phyloP scores from a whole-genome alignment of 1,139 yeast genomes.

The Hanseniaspora sp. region DNA sequence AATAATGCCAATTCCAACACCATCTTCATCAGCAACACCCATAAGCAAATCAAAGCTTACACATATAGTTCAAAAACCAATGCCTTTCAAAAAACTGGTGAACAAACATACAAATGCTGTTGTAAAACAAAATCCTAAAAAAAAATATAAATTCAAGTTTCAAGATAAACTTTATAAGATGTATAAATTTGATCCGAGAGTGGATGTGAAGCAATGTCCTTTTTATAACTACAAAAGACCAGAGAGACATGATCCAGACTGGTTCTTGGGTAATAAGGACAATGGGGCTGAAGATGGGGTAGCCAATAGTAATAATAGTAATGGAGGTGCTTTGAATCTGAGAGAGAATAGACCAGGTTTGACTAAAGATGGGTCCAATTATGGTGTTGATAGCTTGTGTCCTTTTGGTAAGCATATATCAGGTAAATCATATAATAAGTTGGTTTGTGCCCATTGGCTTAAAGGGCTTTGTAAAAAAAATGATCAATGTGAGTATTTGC shows the following conservation, averaged over 20 bases:
- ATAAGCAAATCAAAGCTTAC: neutral
- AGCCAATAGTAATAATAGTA: neutral
- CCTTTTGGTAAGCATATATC: slow-evolving; percentile 74
- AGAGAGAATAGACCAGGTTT: neutral
- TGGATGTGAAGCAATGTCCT: slow-evolving; percentile 10
- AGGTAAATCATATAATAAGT: slow-evolving; percentile 70
- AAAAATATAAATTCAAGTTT: slow-evolving; percentile 15
- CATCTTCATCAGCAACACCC: neutral
- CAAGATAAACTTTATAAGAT: slow-evolving; percentile 12
- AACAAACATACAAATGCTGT: slow-evolving; percentile 1
- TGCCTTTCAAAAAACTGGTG: neutral
- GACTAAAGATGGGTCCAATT: neutral
- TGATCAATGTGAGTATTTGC: slow-evolving; percentile 90
- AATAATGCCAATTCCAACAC: slow-evolving; percentile 1
- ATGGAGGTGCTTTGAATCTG: neutral
- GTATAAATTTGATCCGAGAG: slow-evolving; percentile 15
- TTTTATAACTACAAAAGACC: slow-evolving; percentile 13
- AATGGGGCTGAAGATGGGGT: neutral
- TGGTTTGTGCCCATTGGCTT: slow-evolving; percentile 96
- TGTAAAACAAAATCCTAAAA: neutral
- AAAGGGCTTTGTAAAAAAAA: slow-evolving; percentile 95
- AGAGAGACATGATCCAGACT: slow-evolving; percentile 7
- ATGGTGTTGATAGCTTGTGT: slow-evolving; percentile 34
- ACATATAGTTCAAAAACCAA: slow-evolving; percentile 10
- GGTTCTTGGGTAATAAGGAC: slow-evolving; percentile 10